Base-by-base conservation (phyloP, 2,329 filamentous ascomycete genomes). In the Sclerotiophoma versabilis region DNA sequence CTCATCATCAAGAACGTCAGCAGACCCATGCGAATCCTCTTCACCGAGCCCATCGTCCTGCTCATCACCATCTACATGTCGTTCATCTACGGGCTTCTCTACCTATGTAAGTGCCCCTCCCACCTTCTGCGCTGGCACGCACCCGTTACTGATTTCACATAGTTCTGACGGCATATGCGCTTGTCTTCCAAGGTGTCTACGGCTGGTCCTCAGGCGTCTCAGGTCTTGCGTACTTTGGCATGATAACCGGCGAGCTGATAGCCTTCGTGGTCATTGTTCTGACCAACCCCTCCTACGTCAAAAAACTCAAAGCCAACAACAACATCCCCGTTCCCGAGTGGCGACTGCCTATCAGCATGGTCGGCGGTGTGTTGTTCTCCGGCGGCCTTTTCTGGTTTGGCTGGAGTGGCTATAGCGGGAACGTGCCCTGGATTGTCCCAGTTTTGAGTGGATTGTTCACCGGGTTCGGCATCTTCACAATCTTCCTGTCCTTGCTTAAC, bases 201-300 rank as follows among this genome's bases (percentile, higher is more conserved):
- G 82, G 84, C 61, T 88, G 93, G 78, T 84, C 77, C 27, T 67
- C 81, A 1, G 92, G 92, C 51, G 75, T 90, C 15, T 83, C 87
- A 4, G 92, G 92, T 1, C 81, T 96, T 5, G 87, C 91, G 5
- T 96, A 92, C 73, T 91, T 96, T 65, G 92, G 92, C 49, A 91
- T 96, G 87, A 84, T 95, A 45, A 66, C 81, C 8, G 91, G 91
- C 39, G 84, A 92, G 69, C 57, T 93, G 14, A 75, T 91, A 48
- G 89, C 88, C 0, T 90, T 88, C 42, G 55, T 80, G 8, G 80
- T 81, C 39, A 87, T 93, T 58, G 78, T 90, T 45, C 65, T 84
- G 32, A 81, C 83, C 66, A 84, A 91, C 72, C 84, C 85, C 20
- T 79, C 80, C 71, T 93, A 93, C 74, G 83, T 84, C 65, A 59